Evolutionary conservation across 2,329 filamentous ascomycete genomes (phyloP), one percentile per base, ranked within the genome.

Genomic region (Calonectria hongkongensis): DNA sequence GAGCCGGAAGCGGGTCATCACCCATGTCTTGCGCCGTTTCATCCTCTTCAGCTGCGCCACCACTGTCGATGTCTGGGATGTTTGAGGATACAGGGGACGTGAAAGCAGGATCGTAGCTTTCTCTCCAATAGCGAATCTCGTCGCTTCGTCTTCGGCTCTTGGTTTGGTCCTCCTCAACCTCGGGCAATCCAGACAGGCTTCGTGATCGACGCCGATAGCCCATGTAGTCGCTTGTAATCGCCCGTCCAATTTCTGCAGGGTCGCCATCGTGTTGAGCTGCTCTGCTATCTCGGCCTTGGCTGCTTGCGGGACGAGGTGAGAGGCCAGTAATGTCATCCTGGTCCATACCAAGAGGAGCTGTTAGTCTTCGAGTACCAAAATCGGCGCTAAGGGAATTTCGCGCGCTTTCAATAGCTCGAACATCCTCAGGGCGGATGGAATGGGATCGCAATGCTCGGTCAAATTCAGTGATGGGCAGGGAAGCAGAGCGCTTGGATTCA

Each of bases 51-150:
- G 78, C 69, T 28, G 77, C 80, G n/a, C 54, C 54, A 0, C 75
- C 68, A 12, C 84, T 83, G 56, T 85, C 82, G 65, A 76, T 74
- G 43, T 86, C 84, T n/a, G 85, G 83, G 25, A 81, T 82, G 51
- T 84, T 82, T 3, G 89, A 89, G 4, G 89, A 88, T 39, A 88
- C 81, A 0, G 89, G 89, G 8, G 90, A 91, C 68, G 88, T 79
- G 64, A 88, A 84, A 1, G 85, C 86, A 0, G 86, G 86, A 56
- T 88, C 88, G 74, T 91, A 90, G 73, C 91, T 92, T 77, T 90
- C 88, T 72, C 91, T 87, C 90, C 91, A 92, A 77, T 90, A 91
- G 15, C 89, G 88, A 47, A 92, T 92, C 80, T 93, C 91, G 68
- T 91, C 90, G 78, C 90, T 92, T 36, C 91, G 88, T 43, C 90